Conservation (phyloP, 805 yeast species). For the Jamesozyma jinghongensis region DNA sequence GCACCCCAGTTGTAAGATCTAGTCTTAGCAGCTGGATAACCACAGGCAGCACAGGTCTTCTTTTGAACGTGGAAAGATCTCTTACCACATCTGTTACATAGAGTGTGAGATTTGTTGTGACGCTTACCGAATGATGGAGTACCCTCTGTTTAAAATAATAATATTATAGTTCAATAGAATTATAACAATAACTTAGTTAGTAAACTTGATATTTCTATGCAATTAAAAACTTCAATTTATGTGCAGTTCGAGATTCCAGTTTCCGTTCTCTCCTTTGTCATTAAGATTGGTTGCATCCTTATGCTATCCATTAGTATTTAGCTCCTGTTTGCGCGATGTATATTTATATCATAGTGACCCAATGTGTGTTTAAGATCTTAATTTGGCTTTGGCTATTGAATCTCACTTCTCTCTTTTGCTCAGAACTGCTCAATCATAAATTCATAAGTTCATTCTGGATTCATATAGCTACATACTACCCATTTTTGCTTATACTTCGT, state of each 20-base stretch:
- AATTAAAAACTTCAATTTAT: not conserved
- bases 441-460: not conserved
- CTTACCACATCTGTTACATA: constrained; percentile 98
- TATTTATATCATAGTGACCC: no score
- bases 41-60: constrained; percentile 98
- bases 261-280: not conserved
- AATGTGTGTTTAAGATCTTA: no score
- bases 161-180: not conserved
- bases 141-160: constrained; percentile 58
- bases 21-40: constrained; percentile 99
- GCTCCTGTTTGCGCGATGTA: no score
- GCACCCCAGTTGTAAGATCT: constrained; percentile 99
- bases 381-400: not conserved
- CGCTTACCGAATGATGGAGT: constrained; percentile 99
- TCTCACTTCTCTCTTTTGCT: not conserved
- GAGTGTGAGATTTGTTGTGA: constrained; percentile 99
- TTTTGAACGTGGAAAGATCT: constrained; percentile 99
- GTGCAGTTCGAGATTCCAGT: not conserved
- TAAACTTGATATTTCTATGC: constrained; percentile 10
- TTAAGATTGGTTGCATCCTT: no score
- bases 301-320: no score
- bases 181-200: constrained; percentile 24
- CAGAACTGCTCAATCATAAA: not conserved
- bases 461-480: constrained; percentile 49
- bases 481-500: constrained; percentile 44